A percentile compares a stretch with the other conserved stretches of the same genome.
These are phyloP conservation scores for Citrus reticulata DNA, from an alignment of 345 rosid species.

Conservation along the genomic window DNA sequence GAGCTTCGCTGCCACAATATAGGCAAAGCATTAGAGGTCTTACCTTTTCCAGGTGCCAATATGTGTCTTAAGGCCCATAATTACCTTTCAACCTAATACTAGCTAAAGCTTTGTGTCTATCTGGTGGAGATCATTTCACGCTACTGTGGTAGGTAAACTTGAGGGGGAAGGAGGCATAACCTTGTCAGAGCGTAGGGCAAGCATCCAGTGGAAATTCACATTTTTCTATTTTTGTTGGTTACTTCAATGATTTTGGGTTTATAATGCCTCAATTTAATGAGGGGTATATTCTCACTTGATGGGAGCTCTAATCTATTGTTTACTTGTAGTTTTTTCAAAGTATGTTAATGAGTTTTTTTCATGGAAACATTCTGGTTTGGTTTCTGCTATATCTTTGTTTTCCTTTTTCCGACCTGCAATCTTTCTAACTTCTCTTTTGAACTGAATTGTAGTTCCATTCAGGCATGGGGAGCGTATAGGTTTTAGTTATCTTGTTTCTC, in stretches of 20 bases:
- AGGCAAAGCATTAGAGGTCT: neutral
- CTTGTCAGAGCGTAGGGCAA: neutral
- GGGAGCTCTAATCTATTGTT: neutral
- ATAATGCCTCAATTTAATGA: too few relatives aligned
- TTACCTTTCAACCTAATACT: neutral
- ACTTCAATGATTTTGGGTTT: neutral
- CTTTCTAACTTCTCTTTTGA: slow-evolving; percentile 2
- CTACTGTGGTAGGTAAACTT: too few relatives aligned
- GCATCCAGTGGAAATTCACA: neutral
- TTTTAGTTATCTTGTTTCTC: slow-evolving; percentile 91
- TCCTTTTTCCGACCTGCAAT: neutral
- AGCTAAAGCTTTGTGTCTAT: too few relatives aligned
- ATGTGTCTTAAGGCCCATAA: neutral
- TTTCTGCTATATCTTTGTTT: neutral
- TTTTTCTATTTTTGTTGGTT: neutral
- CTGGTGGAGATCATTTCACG: too few relatives aligned
- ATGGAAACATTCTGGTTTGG: neutral
- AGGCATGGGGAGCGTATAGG: slow-evolving; percentile 94
- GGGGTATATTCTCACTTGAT: neutral
- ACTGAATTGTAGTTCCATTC: slow-evolving; percentile 68
- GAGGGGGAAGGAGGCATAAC: too few relatives aligned
- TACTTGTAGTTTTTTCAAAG: neutral
- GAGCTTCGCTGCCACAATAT: neutral
- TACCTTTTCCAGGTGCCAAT: neutral
- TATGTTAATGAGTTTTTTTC: neutral